phyloP scores from a whole-genome alignment of 495 filamentous ascomycete species.

The Podospora fimiseda region DNA sequence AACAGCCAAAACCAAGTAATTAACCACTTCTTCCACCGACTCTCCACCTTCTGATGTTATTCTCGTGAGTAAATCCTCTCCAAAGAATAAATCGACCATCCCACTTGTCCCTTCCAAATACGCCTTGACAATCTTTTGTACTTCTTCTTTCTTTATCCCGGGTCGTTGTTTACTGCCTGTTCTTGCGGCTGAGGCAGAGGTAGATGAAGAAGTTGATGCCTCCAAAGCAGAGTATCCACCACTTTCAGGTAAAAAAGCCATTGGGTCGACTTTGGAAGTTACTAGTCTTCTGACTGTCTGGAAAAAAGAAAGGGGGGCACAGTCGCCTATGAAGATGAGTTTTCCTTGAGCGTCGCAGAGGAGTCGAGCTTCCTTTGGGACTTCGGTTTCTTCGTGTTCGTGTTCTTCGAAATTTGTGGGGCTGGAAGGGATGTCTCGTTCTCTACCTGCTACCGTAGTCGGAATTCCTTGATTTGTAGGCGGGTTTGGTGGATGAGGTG shows the following conservation, averaged over 20 bases:
- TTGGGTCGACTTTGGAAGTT: conserved; percentile 53
- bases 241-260: conserved; percentile 58
- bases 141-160: too few relatives aligned
- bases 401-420: conserved; percentile 4
- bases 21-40: too few relatives aligned
- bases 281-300: conserved; percentile 63
- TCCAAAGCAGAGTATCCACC: conserved; percentile 61
- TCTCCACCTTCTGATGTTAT: too few relatives aligned
- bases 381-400: conserved; percentile 39
- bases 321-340: conserved; percentile 61
- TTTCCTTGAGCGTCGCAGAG: conserved; percentile 54
- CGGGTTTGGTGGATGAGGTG: too few relatives aligned
- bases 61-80: conserved; percentile 13
- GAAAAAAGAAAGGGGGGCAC: conserved; percentile 60
- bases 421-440: neutral
- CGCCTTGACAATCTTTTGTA: conserved; percentile 21
- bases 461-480: too few relatives aligned
- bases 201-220: too few relatives aligned
- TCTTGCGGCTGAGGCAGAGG: too few relatives aligned
- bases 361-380: conserved; percentile 45
- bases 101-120: conserved; percentile 36
- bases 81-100: conserved; percentile 38
- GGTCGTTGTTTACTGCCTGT: too few relatives aligned
- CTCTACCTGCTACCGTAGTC: neutral
- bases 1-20: conserved; percentile 56